Evolutionary conservation across 768 basidiomycete species (phyloP), one percentile per base, ranked within the genome.

Genomic region (Tricholoma hemisulphureum): DNA sequence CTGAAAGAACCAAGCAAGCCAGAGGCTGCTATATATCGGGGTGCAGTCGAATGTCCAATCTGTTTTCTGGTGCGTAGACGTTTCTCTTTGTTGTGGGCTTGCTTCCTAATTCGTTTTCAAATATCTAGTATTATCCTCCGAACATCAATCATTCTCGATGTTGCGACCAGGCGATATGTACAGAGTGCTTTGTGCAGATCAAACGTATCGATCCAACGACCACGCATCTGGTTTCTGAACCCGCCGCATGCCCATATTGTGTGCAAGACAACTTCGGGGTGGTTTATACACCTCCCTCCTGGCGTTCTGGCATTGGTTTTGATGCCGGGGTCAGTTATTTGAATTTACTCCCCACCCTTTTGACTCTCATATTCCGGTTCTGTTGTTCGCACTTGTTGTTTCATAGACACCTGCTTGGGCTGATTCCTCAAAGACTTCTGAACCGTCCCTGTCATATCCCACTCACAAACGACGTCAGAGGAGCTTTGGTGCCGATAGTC

Each of bases 181-280:
- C 97, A 34, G 97, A 99, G 74, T 99, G 97, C 70, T 98, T 99
- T 68, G 94, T 98, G 20, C 96, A 98, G 75, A 98, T 99, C 76
- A 98, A 98, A 78, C 89, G 97, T 55, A 85, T 83, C 32, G 97
- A 99, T 61, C 94, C 97, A 6, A 96, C 94, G 0, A 81, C 93
- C 6, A 98, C 95, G 0, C 95, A 98, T 73, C 80, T 98, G 58
- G 93, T 95, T 53, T 96, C 95, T 8, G 97, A 99, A 67, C 94
- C 95, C 2, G 95, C 96, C 13, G 91, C 93, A 2, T 99, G 97
- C 70, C 97, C 97, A 6, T 99, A 92, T 69, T 99, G 97, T 65
- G 93, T 98, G 29, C 96, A 98, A 73, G 89, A 95, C 46, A 95
- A 98, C 73, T 98, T 98, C 71, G 97, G 97, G 26, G 77, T 98